Conservation (phyloP, 495 filamentous ascomycete species). For the Trichoderma orchidacearum region DNA sequence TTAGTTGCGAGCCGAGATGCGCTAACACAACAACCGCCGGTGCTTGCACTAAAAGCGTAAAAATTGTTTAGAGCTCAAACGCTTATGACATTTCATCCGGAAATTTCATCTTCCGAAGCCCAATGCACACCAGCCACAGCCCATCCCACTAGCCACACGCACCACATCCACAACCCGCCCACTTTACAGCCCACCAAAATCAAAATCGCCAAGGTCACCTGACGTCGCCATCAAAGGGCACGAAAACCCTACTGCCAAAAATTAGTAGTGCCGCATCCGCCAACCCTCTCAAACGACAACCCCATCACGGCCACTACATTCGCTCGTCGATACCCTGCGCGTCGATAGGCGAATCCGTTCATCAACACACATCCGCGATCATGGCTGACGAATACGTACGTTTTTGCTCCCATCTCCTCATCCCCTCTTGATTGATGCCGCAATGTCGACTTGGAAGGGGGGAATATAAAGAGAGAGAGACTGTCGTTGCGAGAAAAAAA, state of each 20-base stretch:
- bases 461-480: neutral
- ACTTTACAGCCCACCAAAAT: no score
- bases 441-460: neutral
- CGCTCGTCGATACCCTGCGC: conserved; percentile 22
- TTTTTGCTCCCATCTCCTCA: conserved; percentile 11
- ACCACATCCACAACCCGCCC: neutral
- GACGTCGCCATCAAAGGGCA: neutral
- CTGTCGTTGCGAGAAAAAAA: neutral
- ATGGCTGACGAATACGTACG: conserved; percentile 97
- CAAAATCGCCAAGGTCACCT: neutral
- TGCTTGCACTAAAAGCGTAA: no score
- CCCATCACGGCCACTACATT: conserved; percentile 19
- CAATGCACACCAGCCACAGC: neutral
- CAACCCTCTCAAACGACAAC: conserved; percentile 3
- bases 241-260: conserved; percentile 1
- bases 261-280: neutral
- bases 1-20: no score
- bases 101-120: neutral
- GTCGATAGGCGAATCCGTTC: conserved; percentile 22
- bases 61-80: no score
- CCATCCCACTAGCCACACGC: neutral
- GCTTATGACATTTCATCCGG: no score
- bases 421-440: neutral
- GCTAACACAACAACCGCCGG: no score
- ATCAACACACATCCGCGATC: conserved; percentile 40